A percentile compares a stretch with the other conserved stretches of the same genome.
Conservation (phyloP, 805 yeast species). For the Monosporozyma aerobia region DNA sequence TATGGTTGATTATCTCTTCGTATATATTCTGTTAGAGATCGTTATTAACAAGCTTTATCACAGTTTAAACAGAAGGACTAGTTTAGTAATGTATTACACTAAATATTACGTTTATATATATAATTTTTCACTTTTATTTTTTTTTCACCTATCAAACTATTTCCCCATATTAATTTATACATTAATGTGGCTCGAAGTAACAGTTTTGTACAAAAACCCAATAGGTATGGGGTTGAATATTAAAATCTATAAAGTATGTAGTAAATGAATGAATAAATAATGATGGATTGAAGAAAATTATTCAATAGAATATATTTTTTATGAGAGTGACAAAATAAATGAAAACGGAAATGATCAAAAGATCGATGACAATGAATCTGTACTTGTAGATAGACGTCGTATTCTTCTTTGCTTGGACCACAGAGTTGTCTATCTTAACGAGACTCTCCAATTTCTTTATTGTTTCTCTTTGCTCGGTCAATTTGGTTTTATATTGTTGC, state of each 20-base stretch:
- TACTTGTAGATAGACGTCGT: slow-evolving; percentile 5
- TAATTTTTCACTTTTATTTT: background rate
- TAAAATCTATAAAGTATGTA: background rate
- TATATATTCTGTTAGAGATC: background rate
- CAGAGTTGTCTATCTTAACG: slow-evolving; percentile 4
- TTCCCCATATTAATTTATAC: background rate
- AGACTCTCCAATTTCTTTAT: slow-evolving; percentile 21
- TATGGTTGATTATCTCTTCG: background rate
- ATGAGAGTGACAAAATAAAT: slow-evolving; percentile 1
- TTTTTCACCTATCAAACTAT: background rate
- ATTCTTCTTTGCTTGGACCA: slow-evolving; percentile 1
- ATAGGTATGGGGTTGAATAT: background rate
- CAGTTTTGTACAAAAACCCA: too few relatives aligned
- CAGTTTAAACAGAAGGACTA: background rate
- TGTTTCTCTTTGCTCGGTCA: slow-evolving; percentile 19
- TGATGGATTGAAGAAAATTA: background rate
- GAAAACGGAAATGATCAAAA: background rate
- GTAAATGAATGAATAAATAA: background rate
- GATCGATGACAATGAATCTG: slow-evolving; percentile 7
- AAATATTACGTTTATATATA: background rate
- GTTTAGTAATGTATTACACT: background rate
- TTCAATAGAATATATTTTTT: background rate
- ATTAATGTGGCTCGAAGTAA: too few relatives aligned
- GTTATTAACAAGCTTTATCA: background rate
- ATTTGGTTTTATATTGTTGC: slow-evolving; percentile 11